Conservation (phyloP, 495 filamentous ascomycete genomes). For the Lophiotrema nucula region DNA sequence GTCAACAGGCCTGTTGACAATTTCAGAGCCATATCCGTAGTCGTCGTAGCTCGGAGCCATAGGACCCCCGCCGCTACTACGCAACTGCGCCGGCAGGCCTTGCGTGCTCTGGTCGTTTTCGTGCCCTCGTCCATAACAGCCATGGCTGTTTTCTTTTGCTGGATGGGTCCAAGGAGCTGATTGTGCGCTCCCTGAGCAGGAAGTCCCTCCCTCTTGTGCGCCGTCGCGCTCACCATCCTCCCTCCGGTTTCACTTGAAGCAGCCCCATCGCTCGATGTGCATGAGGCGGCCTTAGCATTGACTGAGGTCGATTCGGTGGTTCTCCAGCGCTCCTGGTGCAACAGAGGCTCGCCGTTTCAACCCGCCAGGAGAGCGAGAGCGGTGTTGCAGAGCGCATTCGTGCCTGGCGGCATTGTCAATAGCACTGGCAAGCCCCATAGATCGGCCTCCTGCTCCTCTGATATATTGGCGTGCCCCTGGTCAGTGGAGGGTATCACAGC, state of each 20-base stretch:
- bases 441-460: constrained; percentile 25
- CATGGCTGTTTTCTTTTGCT: constrained; percentile 33
- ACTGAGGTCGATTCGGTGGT: constrained; percentile 25
- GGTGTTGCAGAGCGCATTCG: constrained; percentile 31
- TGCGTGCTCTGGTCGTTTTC: too few relatives aligned
- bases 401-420: constrained; percentile 34
- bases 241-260: constrained; percentile 31
- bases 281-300: constrained; percentile 37
- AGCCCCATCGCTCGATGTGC: constrained; percentile 35
- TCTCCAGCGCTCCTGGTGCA: constrained; percentile 23
- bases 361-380: constrained; percentile 22
- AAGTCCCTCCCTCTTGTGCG: constrained; percentile 29
- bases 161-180: constrained; percentile 15
- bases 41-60: too few relatives aligned
- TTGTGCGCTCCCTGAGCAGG: constrained; percentile 9
- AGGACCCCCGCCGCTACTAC: too few relatives aligned
- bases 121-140: too few relatives aligned
- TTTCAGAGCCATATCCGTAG: too few relatives aligned
- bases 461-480: constrained; percentile 37
- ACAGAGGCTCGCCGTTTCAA: constrained; percentile 32
- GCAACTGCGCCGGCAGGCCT: too few relatives aligned
- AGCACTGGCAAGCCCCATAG: constrained; percentile 21
- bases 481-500: constrained; percentile 24
- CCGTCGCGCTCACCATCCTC: constrained; percentile 21
- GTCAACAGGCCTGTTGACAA: too few relatives aligned